A percentile compares a stretch with the other conserved stretches of the same genome.
Conservation (phyloP, 768 basidiomycete species). For the Mycena galopus region DNA sequence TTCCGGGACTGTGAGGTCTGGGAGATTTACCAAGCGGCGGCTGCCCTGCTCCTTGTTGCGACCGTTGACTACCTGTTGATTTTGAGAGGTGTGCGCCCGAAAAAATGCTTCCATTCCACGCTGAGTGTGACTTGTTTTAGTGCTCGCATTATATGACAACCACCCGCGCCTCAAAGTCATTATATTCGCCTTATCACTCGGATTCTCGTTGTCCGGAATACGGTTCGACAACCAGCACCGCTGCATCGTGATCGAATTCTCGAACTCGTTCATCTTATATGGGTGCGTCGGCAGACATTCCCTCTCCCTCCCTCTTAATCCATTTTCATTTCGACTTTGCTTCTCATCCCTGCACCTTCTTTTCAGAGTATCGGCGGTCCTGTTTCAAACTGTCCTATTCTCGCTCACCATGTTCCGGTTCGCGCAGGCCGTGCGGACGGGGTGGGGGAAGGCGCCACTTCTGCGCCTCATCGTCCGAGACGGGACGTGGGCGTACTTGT, state of each 20-base stretch:
- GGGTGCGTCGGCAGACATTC: neutral
- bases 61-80: slow-evolving; percentile 5
- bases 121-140: neutral
- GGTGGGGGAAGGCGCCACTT: neutral
- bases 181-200: neutral
- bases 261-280: neutral
- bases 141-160: slow-evolving; percentile 9
- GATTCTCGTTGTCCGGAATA: neutral
- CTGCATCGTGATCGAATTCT: neutral
- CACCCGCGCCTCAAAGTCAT: neutral
- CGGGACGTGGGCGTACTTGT: slow-evolving; percentile 9
- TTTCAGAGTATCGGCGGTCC: neutral
- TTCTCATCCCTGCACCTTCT: neutral
- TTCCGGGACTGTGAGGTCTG: slow-evolving; percentile 5
- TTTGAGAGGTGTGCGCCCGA: neutral
- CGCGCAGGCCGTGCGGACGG: neutral
- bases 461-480: neutral
- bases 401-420: neutral
- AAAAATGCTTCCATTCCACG: neutral
- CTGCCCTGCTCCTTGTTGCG: neutral
- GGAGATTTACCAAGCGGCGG: neutral
- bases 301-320: too few relatives aligned
- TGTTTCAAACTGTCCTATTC: slow-evolving; percentile 2
- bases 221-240: neutral
- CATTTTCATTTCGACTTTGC: too few relatives aligned